Base-by-base conservation (phyloP, 805 yeast species). In the Candida loeiensis region DNA sequence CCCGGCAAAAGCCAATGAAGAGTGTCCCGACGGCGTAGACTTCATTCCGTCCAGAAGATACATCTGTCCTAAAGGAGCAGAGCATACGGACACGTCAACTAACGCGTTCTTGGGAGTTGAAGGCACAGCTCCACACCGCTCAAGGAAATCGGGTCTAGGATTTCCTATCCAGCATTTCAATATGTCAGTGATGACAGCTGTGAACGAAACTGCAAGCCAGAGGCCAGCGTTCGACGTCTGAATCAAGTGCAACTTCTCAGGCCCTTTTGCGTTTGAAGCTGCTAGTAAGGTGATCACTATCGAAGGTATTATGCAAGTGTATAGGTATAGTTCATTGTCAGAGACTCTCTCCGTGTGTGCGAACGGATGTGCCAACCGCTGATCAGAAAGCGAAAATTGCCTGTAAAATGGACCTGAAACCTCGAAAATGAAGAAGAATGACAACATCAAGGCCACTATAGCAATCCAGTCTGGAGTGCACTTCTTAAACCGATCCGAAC, bases 11-110 rank as follows among this genome's bases (percentile, higher is more conserved):
- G 80, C 66, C 28, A 71, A 63, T 2, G 78, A 66, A 7, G 77
- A 62, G 48, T 77, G 83, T 17, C 83, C 83, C 6, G 79, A 73
- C 1, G 83, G 83, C 5, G 79, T 71, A 19, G 76, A 67, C 45
- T 76, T 66, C 67, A 74, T 69, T 2, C 82, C 83, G 46, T 77
- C 83, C 13, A 51, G 46, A 19, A 78, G 54, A 28, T 41, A 36
- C 18, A 41, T 18, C 7, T 39, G 32, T 1, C 62, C 62, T 43
- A 52, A 47, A 2, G 62, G 62, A 2, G 55, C 53, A 2, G 59
- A 46, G 32, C 62, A 57, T 21, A 55, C 59, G 7, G 50, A 45
- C 12, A 54, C 27, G 22, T 47, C 54, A 8, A 54, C 55, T 32
- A 51, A 49, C 9, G 17, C 29, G 40, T 50, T 45, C 40, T 39